Percentiles rank a stretch among this genome's conserved stretches.
phyloP scores from a whole-genome alignment of 225 moss, liverwort and hornwort species.

The Antitrichia curtipendula region DNA sequence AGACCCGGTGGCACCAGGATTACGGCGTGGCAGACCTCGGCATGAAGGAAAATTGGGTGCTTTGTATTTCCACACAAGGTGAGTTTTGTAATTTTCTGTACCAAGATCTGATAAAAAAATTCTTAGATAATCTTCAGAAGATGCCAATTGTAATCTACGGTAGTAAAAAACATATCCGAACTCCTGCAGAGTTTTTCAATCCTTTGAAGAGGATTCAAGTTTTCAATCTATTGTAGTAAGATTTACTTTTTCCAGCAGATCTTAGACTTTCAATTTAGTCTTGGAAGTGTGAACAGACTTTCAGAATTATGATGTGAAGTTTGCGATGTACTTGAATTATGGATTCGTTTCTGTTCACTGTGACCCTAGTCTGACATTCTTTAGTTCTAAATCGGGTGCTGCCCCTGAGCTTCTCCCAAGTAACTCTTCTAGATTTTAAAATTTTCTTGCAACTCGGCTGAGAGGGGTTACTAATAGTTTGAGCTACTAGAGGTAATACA shows the following conservation, averaged over 20 bases:
- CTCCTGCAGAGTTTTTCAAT: background rate
- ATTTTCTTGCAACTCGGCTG: background rate
- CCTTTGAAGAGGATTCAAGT: background rate
- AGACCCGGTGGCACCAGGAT: slow-evolving; percentile 7
- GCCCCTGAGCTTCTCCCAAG: background rate
- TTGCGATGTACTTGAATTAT: background rate
- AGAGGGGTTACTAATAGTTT: background rate
- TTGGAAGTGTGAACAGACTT: background rate
- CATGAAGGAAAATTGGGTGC: slow-evolving; percentile 64
- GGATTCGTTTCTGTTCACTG: background rate
- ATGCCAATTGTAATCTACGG: background rate
- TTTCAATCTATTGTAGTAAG: background rate
- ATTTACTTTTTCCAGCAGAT: background rate
- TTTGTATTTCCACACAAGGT: slow-evolving; percentile 59
- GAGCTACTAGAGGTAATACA: background rate
- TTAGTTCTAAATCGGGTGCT: background rate
- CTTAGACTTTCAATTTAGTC: background rate
- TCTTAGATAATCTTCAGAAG: background rate
- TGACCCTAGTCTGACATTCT: background rate
- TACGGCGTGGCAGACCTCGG: slow-evolving; percentile 37
- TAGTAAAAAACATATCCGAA: background rate
- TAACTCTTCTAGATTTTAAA: background rate
- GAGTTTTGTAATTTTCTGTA: background rate
- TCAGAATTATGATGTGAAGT: background rate
- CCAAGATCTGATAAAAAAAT: background rate